Evolutionary conservation across 2,329 filamentous ascomycete genomes (phyloP).

Genomic region (Cladophialophora chaetospira): DNA sequence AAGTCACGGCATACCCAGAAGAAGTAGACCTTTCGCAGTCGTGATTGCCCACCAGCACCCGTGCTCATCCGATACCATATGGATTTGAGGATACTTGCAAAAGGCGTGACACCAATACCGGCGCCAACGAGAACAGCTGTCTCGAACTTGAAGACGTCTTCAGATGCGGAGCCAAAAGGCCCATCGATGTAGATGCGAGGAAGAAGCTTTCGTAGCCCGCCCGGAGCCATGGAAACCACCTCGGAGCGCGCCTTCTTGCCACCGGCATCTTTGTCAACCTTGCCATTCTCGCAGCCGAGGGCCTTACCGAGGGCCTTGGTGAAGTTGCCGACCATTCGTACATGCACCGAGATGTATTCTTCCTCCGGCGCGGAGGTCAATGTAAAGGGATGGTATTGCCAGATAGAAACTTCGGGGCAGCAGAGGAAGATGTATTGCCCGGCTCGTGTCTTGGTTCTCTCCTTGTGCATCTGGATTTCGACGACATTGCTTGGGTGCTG

Average conservation of each 20-base stretch:
- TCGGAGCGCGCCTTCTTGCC: conserved; percentile 46
- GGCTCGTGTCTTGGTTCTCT: conserved; percentile 76
- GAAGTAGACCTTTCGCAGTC: conserved; percentile 84
- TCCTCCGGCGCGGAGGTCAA: conserved; percentile 85
- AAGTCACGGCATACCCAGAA: conserved; percentile 92
- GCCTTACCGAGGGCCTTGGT: conserved; percentile 69
- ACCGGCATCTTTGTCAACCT: conserved; percentile 41
- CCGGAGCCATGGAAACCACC: conserved; percentile 66
- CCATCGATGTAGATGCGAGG: conserved; percentile 82
- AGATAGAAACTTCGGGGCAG: conserved; percentile 81
- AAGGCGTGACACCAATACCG: conserved; percentile 56
- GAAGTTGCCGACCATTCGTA: conserved; percentile 81
- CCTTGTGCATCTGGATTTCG: conserved; percentile 91
- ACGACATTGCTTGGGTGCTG: conserved; percentile 87
- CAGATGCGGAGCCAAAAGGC: conserved; percentile 81
- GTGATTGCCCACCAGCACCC: conserved; percentile 72
- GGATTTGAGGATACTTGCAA: conserved; percentile 66
- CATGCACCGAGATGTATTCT: conserved; percentile 85
- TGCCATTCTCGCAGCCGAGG: conserved; percentile 67
- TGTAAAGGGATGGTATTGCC: conserved; percentile 88
- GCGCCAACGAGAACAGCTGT: conserved; percentile 54
- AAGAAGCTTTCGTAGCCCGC: conserved; percentile 66
- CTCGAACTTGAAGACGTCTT: conserved; percentile 73
- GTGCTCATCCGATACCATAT: conserved; percentile 82
- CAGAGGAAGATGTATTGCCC: conserved; percentile 85